Base-by-base conservation (phyloP, 129 eudicot genomes). In the Flaveria bidentis region DNA sequence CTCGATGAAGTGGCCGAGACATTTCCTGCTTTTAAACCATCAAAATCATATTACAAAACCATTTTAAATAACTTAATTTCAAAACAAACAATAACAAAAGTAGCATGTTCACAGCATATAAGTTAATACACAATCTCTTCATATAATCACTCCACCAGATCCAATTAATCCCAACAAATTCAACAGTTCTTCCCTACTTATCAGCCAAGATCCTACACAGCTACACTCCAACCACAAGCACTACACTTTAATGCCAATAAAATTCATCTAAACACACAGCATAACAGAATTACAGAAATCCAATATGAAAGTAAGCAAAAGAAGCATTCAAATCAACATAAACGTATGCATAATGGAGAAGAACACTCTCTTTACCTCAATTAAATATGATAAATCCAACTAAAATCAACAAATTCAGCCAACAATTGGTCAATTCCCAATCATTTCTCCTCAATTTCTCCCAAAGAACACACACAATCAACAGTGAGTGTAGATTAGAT, bases 1-100 rank as follows among this genome's bases (percentile, higher is more conserved):
- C 96, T 60, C 98, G 81, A 63, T 85, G 98, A 22, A 90, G 98
- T 46, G 96, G 97, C 68, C 96, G 81, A 9, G 98, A 79, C 98
- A 93, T 93, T 80, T 88, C 82, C 82, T 76, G 70, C 3, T 89
- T 71, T 69, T 3, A 72, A 75, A 83, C 14, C 50, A 25, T 49
- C 41, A 72, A 41, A 76, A 30, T 61, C 53, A 17, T 51, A 50
- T 36, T 4, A 53, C 50, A 52, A 50, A 56, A 42, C 14, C 62
- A 77, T 20, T 20, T 18, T 56, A 51, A 51, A 39, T 30, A 12
- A 62, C 23, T 36, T 12, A 50, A 23, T 0, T 50, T 14, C 53
- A 50, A 50, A 30, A 72, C 0, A 5, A 13, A 26, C 2, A 9
- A 72, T 26, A 17, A 41, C 5, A 30, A 58, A 45, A 4, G 56